Base-by-base conservation (phyloP, 73 alveolate species). In the Paramecium primaurelia region DNA sequence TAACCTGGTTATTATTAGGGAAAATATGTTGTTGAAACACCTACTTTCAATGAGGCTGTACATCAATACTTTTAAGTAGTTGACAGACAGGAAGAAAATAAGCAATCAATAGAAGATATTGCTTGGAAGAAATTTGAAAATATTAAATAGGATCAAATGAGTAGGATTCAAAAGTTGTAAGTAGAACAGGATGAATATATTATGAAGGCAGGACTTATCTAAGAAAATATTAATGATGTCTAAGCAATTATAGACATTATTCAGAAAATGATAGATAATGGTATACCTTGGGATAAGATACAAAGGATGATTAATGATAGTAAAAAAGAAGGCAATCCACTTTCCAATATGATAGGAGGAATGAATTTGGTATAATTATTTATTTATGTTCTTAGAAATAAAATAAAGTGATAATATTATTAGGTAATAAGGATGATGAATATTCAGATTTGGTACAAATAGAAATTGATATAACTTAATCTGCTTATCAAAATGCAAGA, bases 281-380 rank as follows among this genome's bases (percentile, higher is more conserved):
- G 99, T 4, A 92, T 96, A 58, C 77, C 95, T 14, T 97, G 99
- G 99, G 92, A 68, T 18, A 96, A 95, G 42, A 93, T 96, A 26
- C 60, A 92, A 92, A 95, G 97, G 84, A 95, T 96, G 98, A 96
- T 97, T 34, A 95, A 95, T 40, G 98, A 96, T 32, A 98, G 96
- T 92, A 94, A 95, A 80, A 92, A 94, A 80, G 92, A 94, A 8
- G 98, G 98, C 18, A 95, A 97, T 86, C 98, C 98, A n/a, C 93
- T 96, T 37, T 98, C 99, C 12, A 64, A 93, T 58, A 38, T 95
- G 59, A 95, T 97, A 12, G 93, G 95, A 59, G 93, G 92, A 30
- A 54, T 97, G 86, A 92, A 97, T 59, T 93, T 97, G 84, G 84
- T 64, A 64, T 64, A 0, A 28, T 6, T 64, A 34, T 16, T 54